Conservation (phyloP, 2,329 filamentous ascomycete genomes). For the Fusarium irregulare region DNA sequence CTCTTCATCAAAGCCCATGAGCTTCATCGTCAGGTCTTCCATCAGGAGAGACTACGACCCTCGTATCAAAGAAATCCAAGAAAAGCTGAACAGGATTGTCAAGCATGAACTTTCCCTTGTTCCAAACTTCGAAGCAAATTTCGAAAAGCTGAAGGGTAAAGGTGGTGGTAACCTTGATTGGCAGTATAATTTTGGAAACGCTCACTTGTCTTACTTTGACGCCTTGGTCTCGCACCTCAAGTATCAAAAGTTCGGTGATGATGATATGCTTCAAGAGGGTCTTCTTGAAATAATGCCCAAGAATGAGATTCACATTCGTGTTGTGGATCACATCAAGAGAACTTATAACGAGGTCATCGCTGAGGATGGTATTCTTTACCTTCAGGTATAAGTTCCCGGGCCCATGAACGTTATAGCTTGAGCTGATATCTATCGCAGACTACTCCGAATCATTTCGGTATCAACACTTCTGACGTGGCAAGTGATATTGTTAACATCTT, state of each 20-base stretch:
- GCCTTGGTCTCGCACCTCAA: conserved; percentile 56
- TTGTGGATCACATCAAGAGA: conserved; percentile 57
- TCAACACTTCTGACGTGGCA: conserved; percentile 52
- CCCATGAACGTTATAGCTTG: neutral
- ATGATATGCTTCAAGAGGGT: conserved; percentile 62
- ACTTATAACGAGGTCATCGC: conserved; percentile 60
- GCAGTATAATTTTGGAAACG: conserved; percentile 57
- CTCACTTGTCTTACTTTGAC: conserved; percentile 58
- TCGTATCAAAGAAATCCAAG: conserved; percentile 52
- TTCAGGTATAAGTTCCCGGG: conserved; percentile 55
- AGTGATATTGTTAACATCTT: conserved; percentile 53
- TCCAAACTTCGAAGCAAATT: conserved; percentile 60
- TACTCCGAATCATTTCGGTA: conserved; percentile 50
- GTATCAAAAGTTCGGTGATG: conserved; percentile 58
- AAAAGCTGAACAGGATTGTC: conserved; percentile 55
- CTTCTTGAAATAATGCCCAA: conserved; percentile 60
- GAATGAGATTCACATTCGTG: conserved; percentile 57
- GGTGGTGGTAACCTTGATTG: conserved; percentile 51
- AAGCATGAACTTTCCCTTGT: conserved; percentile 58
- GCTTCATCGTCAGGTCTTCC: conserved; percentile 56
- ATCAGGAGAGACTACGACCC: conserved; percentile 58
- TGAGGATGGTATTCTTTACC: conserved; percentile 61
- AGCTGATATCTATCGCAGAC: conserved; percentile 45
- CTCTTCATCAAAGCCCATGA: conserved; percentile 53
- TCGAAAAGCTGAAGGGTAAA: conserved; percentile 53